Evolutionary conservation across 2,329 filamentous ascomycete species (phyloP).

Genomic region (Zelopaecilomyces penicillatus): DNA sequence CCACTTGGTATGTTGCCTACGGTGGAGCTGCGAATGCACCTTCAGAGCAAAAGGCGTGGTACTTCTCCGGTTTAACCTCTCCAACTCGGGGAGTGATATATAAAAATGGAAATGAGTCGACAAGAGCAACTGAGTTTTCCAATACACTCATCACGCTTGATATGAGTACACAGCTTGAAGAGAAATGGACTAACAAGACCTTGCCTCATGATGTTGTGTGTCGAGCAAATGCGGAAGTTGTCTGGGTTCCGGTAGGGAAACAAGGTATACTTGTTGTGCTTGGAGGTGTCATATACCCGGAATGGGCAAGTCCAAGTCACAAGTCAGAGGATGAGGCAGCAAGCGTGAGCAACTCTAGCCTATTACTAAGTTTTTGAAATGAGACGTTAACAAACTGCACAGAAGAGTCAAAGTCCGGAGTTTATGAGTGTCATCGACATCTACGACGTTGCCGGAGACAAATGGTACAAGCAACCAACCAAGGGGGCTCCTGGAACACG

Average conservation of each 20-base stretch:
- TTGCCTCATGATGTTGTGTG: conserved; percentile 41
- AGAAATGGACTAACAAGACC: conserved; percentile 49
- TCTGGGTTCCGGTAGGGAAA: conserved; percentile 70
- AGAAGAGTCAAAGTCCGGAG: conserved; percentile 56
- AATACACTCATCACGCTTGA: conserved; percentile 53
- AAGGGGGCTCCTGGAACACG: conserved; percentile 46
- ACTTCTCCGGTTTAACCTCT: conserved; percentile 57
- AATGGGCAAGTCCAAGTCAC: conserved; percentile 29
- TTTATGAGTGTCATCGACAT: conserved; percentile 68
- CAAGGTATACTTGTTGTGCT: conserved; percentile 71
- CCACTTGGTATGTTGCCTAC: conserved; percentile 56
- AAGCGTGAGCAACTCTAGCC: conserved; percentile 22
- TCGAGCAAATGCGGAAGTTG: conserved; percentile 55
- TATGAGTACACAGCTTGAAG: conserved; percentile 40
- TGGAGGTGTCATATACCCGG: conserved; percentile 61
- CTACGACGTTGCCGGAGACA: conserved; percentile 62
- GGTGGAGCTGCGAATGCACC: conserved; percentile 57
- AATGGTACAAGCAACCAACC: conserved; percentile 64
- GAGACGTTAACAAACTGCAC: conserved; percentile 2
- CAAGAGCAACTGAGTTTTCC: conserved; percentile 38
- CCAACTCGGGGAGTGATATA: conserved; percentile 42
- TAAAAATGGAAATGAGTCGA: conserved; percentile 24
- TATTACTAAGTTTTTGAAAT: background rate
- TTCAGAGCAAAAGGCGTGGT: conserved; percentile 63
- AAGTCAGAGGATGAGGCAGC: conserved; percentile 21